These are phyloP conservation scores for Trichocomaceae sp. DNA, from an alignment of 2,329 filamentous ascomycete species.

Conservation along the genomic window DNA sequence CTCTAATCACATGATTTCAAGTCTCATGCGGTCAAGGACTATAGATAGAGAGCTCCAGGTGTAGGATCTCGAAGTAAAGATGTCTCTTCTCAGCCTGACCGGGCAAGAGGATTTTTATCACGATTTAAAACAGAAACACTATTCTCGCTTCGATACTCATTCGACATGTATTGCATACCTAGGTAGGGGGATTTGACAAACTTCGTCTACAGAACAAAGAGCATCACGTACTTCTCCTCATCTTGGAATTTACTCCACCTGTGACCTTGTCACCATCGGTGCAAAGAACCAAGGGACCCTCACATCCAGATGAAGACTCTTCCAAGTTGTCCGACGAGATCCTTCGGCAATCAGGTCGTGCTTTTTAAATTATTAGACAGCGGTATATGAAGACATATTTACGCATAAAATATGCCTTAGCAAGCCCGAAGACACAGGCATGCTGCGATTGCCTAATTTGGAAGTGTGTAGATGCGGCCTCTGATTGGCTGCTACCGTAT, in stretches of 20 bases:
- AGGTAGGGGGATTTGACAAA: neutral
- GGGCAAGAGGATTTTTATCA: neutral
- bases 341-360: too few relatives aligned
- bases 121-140: neutral
- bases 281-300: too few relatives aligned
- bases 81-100: neutral
- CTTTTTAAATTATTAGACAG: too few relatives aligned
- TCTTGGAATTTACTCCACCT: too few relatives aligned
- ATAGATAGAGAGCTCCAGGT: neutral
- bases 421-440: too few relatives aligned
- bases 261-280: too few relatives aligned
- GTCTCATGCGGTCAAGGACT: neutral
- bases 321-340: too few relatives aligned
- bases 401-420: constrained; percentile 5
- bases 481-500: too few relatives aligned
- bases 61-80: neutral
- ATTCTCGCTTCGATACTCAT: neutral
- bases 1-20: neutral
- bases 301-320: too few relatives aligned
- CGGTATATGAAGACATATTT: constrained; percentile 7
- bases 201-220: neutral
- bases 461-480: neutral
- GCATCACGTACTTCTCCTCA: neutral
- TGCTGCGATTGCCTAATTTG: neutral
- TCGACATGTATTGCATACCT: neutral